phyloP scores from a whole-genome alignment of 306 rosid genomes.

The Medicago ruthenica region DNA sequence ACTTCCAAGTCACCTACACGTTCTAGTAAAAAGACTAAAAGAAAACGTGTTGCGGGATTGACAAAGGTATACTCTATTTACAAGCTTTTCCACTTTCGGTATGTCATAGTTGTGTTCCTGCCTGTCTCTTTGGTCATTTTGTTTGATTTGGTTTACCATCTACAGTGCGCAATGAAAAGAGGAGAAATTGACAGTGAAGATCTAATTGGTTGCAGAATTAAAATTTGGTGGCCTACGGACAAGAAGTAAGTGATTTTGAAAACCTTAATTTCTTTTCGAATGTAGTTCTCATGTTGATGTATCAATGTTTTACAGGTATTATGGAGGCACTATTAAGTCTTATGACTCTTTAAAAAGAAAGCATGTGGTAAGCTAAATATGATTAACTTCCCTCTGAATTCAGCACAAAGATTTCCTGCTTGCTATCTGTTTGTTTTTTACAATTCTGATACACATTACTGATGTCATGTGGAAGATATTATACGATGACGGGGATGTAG shows the following conservation, averaged over 20 bases:
- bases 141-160: conserved; percentile 41
- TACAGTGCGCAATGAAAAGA: conserved; percentile 67
- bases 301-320: conserved; percentile 70
- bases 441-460: conserved; percentile 41
- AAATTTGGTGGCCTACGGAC: conserved; percentile 99
- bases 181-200: conserved; percentile 76
- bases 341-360: conserved; percentile 74
- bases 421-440: conserved; percentile 19
- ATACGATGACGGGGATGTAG: conserved; percentile 62
- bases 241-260: conserved; percentile 64
- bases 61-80: conserved; percentile 65
- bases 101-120: neutral
- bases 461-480: conserved; percentile 64
- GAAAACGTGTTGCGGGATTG: conserved; percentile 68
- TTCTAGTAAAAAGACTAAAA: conserved; percentile 65
- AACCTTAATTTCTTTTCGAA: neutral
- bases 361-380: conserved; percentile 84
- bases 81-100: conserved; percentile 22
- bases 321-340: conserved; percentile 90
- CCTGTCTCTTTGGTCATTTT: conserved; percentile 13
- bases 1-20: conserved; percentile 57
- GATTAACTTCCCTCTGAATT: conserved; percentile 40
- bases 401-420: conserved; percentile 3
- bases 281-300: conserved; percentile 34
- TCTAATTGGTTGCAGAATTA: conserved; percentile 88